Base-by-base conservation (phyloP, 768 basidiomycete genomes). In the Podaxis carcinomalis region DNA sequence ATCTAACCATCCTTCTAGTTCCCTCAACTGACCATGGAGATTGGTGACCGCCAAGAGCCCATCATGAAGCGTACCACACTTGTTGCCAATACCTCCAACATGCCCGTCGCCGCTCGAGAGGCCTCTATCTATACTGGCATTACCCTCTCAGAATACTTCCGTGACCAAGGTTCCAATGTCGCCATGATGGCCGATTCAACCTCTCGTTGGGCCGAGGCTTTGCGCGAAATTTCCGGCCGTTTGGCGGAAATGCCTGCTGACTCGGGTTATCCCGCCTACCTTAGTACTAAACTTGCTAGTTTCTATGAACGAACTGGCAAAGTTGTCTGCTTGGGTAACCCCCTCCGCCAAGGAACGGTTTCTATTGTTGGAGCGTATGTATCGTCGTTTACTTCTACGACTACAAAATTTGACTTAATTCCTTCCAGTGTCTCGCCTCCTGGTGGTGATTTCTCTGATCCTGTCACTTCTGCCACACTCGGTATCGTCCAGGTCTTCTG, bases 41-140 rank as follows among this genome's bases (percentile, higher is more conserved):
- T 96, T 57, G 89, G 84, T 23, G 87, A 91, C 65, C 93, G 94
- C 54, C 88, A 95, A 83, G 97, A 99, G 74, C 97, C 97, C 36
- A 98, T 99, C 81, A 99, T 99, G 97, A 99, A 99, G 77, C 95
- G 97, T 62, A 99, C 97, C 0, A 93, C 95, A 13, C 86, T 99
- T 23, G 95, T 99, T 63, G 97, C 97, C 66, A 99, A 99, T 74
- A 99, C 97, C 2, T 99, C 97, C 52, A 98, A 98, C 79, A 99
- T 99, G 97, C 97, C 97, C 67, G 97, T 99, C 67, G 97, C 97
- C 47, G 97, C 97, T 47, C 93, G 97, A 66, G 97, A 99, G 76
- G 97, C 97, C 4, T 98, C 96, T 19, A 98, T 99, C 72, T 99
- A 99, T 77, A 99, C 97, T 56, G 97, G 97, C 68, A 98, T 98